Evolutionary conservation across 306 rosid genomes (phyloP).

Genomic region (Prunus dulcis): DNA sequence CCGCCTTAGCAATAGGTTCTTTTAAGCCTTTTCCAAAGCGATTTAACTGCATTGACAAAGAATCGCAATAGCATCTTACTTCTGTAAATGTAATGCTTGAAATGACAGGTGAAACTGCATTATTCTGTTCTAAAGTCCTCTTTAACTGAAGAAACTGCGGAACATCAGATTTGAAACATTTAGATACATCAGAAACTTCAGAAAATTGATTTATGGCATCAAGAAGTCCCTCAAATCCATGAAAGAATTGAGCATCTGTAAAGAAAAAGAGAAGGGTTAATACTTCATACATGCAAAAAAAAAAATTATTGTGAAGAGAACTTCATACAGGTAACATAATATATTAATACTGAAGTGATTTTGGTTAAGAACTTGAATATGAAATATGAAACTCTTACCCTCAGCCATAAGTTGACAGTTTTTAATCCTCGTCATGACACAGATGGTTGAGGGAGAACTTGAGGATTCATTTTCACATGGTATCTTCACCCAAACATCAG

Average conservation of each 20-base stretch:
- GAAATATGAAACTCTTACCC: slow-evolving; percentile 49
- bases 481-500: slow-evolving; percentile 82
- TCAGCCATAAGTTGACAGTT: slow-evolving; percentile 64
- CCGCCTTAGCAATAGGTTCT: slow-evolving; percentile 49
- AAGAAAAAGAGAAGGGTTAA: slow-evolving; percentile 11
- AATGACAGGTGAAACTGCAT: slow-evolving; percentile 28
- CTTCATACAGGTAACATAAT: slow-evolving; percentile 19
- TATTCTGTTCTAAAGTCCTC: slow-evolving; percentile 36
- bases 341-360: slow-evolving; percentile 3
- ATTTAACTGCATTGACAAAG: slow-evolving; percentile 47
- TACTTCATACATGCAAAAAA: slow-evolving; percentile 6
- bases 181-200: slow-evolving; percentile 49
- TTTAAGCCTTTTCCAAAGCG: slow-evolving; percentile 32
- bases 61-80: slow-evolving; percentile 47
- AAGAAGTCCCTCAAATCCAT: slow-evolving; percentile 62
- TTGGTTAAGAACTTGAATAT: slow-evolving; percentile 10
- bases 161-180: slow-evolving; percentile 76
- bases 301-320: neutral
- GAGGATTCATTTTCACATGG: slow-evolving; percentile 45
- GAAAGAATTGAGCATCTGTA: slow-evolving; percentile 48
- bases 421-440: slow-evolving; percentile 52
- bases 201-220: slow-evolving; percentile 57
- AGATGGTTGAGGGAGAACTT: slow-evolving; percentile 34
- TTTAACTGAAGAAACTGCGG: slow-evolving; percentile 59
- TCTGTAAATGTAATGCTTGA: slow-evolving; percentile 47